These are phyloP conservation scores for Chytriomyces sp. DNA, from an alignment of 192 early-diverging fungal species.

Conservation along the genomic window DNA sequence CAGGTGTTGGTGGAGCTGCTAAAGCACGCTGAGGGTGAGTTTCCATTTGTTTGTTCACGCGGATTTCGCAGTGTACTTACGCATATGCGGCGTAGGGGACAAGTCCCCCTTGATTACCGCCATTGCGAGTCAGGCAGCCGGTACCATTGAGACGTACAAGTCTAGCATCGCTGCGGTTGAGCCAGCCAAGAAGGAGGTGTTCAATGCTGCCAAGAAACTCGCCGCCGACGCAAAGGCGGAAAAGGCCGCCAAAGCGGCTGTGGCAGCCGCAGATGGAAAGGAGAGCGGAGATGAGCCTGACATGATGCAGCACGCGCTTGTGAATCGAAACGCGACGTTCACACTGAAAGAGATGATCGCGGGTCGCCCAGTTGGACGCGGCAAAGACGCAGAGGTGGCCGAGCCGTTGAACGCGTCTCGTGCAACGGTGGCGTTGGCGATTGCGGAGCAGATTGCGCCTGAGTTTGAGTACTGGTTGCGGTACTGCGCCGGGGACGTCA, in stretches of 20 bases:
- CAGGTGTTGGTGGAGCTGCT: constrained; percentile 60
- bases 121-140: constrained; percentile 21
- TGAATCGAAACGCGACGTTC: constrained; percentile 39
- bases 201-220: constrained; percentile 61
- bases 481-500: constrained; percentile 34
- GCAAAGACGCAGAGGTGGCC: background rate
- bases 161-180: background rate
- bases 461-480: constrained; percentile 37
- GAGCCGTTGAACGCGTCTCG: constrained; percentile 10
- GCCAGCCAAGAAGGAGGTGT: constrained; percentile 37
- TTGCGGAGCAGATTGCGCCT: constrained; percentile 13
- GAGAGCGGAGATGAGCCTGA: constrained; percentile 47
- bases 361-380: background rate
- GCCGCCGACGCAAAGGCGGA: constrained; percentile 45
- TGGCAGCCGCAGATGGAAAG: constrained; percentile 37
- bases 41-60: background rate
- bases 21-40: constrained; percentile 34
- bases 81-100: constrained; percentile 16
- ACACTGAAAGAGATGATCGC: constrained; percentile 43
- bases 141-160: constrained; percentile 23
- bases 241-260: constrained; percentile 46
- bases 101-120: constrained; percentile 31
- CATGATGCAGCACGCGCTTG: constrained; percentile 39
- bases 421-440: constrained; percentile 2
- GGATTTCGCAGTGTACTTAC: background rate